Percentiles rank a stretch among this genome's conserved stretches.
Evolutionary conservation across 768 basidiomycete species (phyloP).

Genomic region (Psilocybe sp.): DNA sequence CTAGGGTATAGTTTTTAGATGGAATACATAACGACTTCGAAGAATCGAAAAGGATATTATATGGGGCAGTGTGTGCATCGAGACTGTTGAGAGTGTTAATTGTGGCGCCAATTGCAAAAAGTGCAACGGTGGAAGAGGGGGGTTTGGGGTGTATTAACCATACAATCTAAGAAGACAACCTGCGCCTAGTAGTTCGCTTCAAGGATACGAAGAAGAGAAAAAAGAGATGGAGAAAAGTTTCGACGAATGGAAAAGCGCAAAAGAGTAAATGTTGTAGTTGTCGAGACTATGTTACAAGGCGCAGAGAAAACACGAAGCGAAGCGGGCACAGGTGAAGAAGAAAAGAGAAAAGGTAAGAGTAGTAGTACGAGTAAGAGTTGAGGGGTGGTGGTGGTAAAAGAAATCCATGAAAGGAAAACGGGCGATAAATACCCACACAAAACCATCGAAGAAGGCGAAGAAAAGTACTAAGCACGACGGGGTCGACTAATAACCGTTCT

Average conservation of each 20-base stretch:
- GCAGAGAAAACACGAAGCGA: slow-evolving; percentile 4
- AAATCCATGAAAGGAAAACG: slow-evolving; percentile 4
- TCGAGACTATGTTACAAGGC: slow-evolving; percentile 18
- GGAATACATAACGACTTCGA: too few species aligned
- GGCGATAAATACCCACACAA: slow-evolving; percentile 5
- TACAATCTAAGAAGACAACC: slow-evolving; percentile 12
- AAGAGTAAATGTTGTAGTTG: slow-evolving; percentile 14
- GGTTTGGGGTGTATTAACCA: slow-evolving; percentile 3
- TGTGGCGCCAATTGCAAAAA: too few species aligned
- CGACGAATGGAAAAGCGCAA: slow-evolving; percentile 8
- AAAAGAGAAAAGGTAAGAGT: slow-evolving; percentile 9
- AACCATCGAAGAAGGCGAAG: slow-evolving; percentile 2
- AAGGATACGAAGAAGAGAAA: slow-evolving; percentile 2
- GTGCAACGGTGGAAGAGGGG: too few species aligned
- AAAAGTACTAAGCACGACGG: not conserved
- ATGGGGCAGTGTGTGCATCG: too few species aligned
- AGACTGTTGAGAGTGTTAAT: too few species aligned
- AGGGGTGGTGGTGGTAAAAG: slow-evolving; percentile 7
- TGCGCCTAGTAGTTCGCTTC: slow-evolving; percentile 6
- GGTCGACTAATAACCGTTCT: slow-evolving; percentile 44
- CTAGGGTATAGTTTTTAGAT: too few species aligned
- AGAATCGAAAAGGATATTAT: too few species aligned
- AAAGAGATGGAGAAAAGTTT: slow-evolving; percentile 5
- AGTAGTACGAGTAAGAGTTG: slow-evolving; percentile 1
- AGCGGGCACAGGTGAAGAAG: slow-evolving; percentile 11